Conservation (phyloP, 768 basidiomycete species). For the Boletus rex-veris region DNA sequence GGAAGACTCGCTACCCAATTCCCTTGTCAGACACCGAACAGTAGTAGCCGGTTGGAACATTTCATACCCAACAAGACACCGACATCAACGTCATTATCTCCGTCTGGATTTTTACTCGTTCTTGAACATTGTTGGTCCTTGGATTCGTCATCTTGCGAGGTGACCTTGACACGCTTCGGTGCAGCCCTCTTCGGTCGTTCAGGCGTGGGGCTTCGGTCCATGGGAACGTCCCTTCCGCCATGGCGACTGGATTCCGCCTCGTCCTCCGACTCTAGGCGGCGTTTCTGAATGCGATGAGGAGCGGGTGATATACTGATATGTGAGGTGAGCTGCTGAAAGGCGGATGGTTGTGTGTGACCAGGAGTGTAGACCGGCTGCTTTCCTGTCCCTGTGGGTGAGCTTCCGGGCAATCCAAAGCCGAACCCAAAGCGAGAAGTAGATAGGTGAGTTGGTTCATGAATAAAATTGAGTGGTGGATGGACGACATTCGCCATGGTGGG, state of each 20-base stretch:
- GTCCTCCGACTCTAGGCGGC: constrained; percentile 69
- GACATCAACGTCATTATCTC: constrained; percentile 56
- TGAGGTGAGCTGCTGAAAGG: constrained; percentile 55
- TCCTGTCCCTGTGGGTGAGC: constrained; percentile 41
- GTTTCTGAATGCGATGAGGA: constrained; percentile 50
- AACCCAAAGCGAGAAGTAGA: constrained; percentile 67
- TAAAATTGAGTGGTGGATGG: constrained; percentile 62
- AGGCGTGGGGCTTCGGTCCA: constrained; percentile 85
- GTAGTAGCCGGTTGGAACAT: neutral
- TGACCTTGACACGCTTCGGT: constrained; percentile 56
- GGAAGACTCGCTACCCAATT: constrained; percentile 66
- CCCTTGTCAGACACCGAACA: constrained; percentile 7
- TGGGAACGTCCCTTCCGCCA: constrained; percentile 55
- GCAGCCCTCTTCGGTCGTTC: constrained; percentile 69
- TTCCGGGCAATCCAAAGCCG: constrained; percentile 59
- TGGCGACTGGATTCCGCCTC: constrained; percentile 43
- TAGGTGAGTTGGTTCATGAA: constrained; percentile 54
- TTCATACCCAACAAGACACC: constrained; percentile 75
- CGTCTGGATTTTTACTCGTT: constrained; percentile 42
- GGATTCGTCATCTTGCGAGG: constrained; percentile 21
- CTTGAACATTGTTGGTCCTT: constrained; percentile 45
- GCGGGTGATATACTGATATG: constrained; percentile 43
- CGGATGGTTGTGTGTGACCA: constrained; percentile 39
- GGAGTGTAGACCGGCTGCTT: constrained; percentile 47
- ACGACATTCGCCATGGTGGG: constrained; percentile 71